phyloP scores from a whole-genome alignment of 768 basidiomycete species.

The Tephrocybe sp. region DNA sequence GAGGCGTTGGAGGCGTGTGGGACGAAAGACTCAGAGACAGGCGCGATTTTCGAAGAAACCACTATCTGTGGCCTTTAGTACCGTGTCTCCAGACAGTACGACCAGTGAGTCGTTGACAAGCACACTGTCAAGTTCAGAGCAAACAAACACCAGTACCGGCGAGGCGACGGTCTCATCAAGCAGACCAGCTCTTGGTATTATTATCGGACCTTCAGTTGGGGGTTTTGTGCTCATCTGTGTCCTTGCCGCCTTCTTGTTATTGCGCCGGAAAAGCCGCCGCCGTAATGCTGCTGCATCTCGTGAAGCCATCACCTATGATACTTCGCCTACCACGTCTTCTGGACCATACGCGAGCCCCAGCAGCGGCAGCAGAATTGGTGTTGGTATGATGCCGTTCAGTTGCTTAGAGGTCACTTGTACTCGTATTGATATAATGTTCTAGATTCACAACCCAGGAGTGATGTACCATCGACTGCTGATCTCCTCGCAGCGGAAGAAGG shows the following conservation, averaged over 20 bases:
- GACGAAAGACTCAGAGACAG: no score
- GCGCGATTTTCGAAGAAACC: no score
- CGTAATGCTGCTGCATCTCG: background rate
- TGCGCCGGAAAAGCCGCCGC: background rate
- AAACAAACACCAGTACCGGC: background rate
- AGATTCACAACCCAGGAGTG: background rate
- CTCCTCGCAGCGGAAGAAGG: background rate
- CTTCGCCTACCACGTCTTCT: background rate
- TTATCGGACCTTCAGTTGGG: slow-evolving; percentile 1
- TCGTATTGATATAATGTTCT: background rate
- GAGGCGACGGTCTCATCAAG: background rate
- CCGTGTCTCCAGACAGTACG: no score
- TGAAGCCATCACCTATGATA: background rate
- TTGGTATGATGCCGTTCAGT: background rate
- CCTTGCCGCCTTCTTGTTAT: background rate
- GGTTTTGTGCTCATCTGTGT: background rate
- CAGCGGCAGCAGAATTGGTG: background rate
- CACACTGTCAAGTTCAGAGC: background rate
- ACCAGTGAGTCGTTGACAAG: background rate
- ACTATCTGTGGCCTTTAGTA: no score
- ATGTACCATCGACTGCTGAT: background rate
- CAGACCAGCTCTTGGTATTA: background rate
- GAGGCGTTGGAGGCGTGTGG: no score
- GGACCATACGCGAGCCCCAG: background rate
- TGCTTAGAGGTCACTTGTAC: background rate